Evolutionary conservation across 2,329 filamentous ascomycete species (phyloP), one percentile per base, ranked within the genome.

Genomic region (Microcera coccophila): DNA sequence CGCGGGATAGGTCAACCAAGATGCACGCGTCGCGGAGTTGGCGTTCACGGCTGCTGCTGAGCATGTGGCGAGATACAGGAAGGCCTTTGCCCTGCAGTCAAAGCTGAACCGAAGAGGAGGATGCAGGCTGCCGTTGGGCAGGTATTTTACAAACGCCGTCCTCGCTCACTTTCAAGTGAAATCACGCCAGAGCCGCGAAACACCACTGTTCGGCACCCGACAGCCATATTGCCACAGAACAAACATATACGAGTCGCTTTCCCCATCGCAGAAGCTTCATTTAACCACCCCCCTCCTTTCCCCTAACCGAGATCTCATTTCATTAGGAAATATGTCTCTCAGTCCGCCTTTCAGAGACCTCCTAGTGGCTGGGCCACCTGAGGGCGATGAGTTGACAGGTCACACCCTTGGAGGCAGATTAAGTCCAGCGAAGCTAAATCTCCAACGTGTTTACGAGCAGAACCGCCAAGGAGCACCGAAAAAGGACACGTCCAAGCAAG

Each of bases 381-480:
- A 56, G 21, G 54, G 50, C 31, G 47, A 52, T 42, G 52, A 52
- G 50, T 59, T 56, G 58, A 62, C 55, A 56, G 58, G 41, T 55
- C 62, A 21, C 57, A 66, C 39, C 32, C 47, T 29, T 39, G 42
- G 50, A 43, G 66, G 65, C 45, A 63, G 66, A 56, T 65, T 71
- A 45, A 82, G 74, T 71, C 72, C 72, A 67, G 79, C 79, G 48
- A 70, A 73, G 69, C 78, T 81, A 74, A 83, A 74, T 64, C 78
- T 84, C 59, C 73, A 76, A 70, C 76, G 74, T 73, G 67, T 83
- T 49, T 72, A 76, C 58, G 70, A 79, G 67, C 80, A 84, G 80
- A 79, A 78, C 57, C 71, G 70, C 46, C 66, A 72, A 55, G 72
- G 69, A 60, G 64, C 73, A 34, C 70, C 74, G 39, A 73, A 68